These are phyloP conservation scores for Narthecium ossifragum DNA, from an alignment of 106 monocot species.

Conservation along the genomic window DNA sequence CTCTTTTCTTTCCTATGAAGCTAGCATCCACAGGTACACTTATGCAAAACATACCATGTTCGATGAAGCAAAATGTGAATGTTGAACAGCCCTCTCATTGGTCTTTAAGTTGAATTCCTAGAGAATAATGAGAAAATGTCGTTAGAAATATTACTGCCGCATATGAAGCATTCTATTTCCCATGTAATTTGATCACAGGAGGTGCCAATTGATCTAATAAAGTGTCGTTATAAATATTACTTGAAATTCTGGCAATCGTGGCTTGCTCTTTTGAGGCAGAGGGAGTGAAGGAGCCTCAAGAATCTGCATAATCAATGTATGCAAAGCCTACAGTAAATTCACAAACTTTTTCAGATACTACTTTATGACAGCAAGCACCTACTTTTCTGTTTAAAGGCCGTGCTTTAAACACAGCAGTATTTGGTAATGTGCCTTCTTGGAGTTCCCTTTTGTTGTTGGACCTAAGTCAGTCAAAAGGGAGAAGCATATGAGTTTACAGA, in stretches of 20 bases:
- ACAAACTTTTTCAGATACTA: neutral
- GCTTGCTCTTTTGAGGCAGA: conserved; percentile 45
- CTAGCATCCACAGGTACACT: too few relatives aligned
- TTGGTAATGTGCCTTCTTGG: conserved; percentile 12
- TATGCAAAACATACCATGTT: conserved; percentile 17
- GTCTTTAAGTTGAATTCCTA: conserved; percentile 68
- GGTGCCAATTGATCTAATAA: too few relatives aligned
- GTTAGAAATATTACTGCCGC: too few relatives aligned
- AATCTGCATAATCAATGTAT: conserved; percentile 43
- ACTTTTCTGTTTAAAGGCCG: conserved; percentile 75
- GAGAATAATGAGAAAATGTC: conserved; percentile 3
- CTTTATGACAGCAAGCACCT: neutral
- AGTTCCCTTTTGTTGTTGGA: conserved; percentile 15
- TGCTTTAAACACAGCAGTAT: conserved; percentile 42
- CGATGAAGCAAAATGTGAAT: conserved; percentile 10
- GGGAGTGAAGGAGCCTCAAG: conserved; percentile 55
- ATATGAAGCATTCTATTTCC: too few relatives aligned
- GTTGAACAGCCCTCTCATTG: conserved; percentile 38
- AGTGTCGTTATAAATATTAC: too few relatives aligned
- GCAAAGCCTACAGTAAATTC: too few relatives aligned
- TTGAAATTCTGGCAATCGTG: conserved; percentile 40
- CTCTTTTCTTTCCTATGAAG: too few relatives aligned
- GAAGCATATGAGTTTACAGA: neutral
- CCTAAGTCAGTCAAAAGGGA: conserved; percentile 29
- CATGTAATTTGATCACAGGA: neutral